Evolutionary conservation across 2,329 filamentous ascomycete genomes (phyloP), one percentile per base, ranked within the genome.

Genomic region (Sporothrix sp.): DNA sequence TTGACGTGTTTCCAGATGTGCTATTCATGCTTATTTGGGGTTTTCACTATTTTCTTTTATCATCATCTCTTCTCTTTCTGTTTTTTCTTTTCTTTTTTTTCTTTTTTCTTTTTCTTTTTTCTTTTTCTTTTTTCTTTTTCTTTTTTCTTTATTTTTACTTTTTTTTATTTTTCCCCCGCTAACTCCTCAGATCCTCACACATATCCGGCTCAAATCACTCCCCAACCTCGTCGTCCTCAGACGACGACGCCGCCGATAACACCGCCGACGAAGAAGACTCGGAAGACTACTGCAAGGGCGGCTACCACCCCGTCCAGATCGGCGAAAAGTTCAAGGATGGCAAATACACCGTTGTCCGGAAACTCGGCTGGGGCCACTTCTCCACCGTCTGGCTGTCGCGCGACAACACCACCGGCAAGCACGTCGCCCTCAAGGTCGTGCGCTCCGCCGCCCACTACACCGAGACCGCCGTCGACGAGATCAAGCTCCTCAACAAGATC

Each of bases 201-300:
- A 65, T 78, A 57, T 66, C 72, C 72, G 67, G 72, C 72, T 72
- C 75, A 80, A 69, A 82, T 71, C 74, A 83, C 60, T 91, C 88
- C 56, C 85, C 87, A 53, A 84, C 84, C 48, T 85, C 86, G 48
- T 79, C 82, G 51, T 87, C 83, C 54, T 86, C 86, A 42, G 82
- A 81, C 60, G 89, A 91, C 69, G 90, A 95, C 66, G 77, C 80
- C 60, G 81, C 85, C 67, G 90, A 96, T 62, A 90, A 93, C 65
- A 95, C 91, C 35, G 91, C 90, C 63, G 93, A 97, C 66, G 93
- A 98, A 71, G 93, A 98, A 71, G 93, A 98, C 69, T 95, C 88
- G 43, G 91, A 97, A 70, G 93, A 98, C 69, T 98, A 98, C 73
- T 96, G 91, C 79, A 97, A 97, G 71, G 93, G 93, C 62, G 93